Percentiles rank a stretch among this genome's conserved stretches.
Evolutionary conservation across 805 yeast genomes (phyloP).

Genomic region (Diddensiella santjacobensis): DNA sequence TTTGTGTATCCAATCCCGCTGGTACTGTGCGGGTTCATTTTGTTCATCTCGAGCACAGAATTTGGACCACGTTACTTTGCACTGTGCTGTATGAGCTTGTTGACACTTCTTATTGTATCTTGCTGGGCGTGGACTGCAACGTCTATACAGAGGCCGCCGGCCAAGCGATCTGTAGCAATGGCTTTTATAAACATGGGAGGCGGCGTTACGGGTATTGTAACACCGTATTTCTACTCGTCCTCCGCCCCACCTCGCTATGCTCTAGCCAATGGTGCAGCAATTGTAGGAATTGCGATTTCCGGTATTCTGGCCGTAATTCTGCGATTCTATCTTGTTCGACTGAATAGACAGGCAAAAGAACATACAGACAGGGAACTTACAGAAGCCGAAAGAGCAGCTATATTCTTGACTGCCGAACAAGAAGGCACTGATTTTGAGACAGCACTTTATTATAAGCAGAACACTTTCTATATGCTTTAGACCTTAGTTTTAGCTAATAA

Average conservation of each 20-base stretch:
- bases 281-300: slow-evolving; percentile 9
- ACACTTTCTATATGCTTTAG: slow-evolving; percentile 8
- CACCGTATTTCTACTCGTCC: slow-evolving; percentile 17
- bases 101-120: slow-evolving; percentile 4
- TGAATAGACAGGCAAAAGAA: slow-evolving; percentile 7
- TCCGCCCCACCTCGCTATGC: slow-evolving; percentile 17
- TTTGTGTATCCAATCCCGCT: slow-evolving; percentile 9
- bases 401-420: slow-evolving; percentile 10
- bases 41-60: slow-evolving; percentile 1
- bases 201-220: slow-evolving; percentile 17
- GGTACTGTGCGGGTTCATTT: slow-evolving; percentile 3
- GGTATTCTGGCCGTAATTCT: slow-evolving; percentile 7
- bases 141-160: slow-evolving; percentile 53
- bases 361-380: slow-evolving; percentile 5
- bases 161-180: slow-evolving; percentile 54
- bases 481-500: not conserved
- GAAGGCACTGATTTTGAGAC: slow-evolving; percentile 13
- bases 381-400: slow-evolving; percentile 8
- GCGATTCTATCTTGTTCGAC: slow-evolving; percentile 8
- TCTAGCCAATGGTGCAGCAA: slow-evolving; percentile 17
- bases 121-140: slow-evolving; percentile 50
- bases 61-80: slow-evolving; percentile 5
- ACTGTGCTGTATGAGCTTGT: slow-evolving; percentile 5
- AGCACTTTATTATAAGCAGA: slow-evolving; percentile 5
- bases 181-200: slow-evolving; percentile 50